Base-by-base conservation (phyloP, 768 basidiomycete genomes). In the Rossbeevera mucosa region DNA sequence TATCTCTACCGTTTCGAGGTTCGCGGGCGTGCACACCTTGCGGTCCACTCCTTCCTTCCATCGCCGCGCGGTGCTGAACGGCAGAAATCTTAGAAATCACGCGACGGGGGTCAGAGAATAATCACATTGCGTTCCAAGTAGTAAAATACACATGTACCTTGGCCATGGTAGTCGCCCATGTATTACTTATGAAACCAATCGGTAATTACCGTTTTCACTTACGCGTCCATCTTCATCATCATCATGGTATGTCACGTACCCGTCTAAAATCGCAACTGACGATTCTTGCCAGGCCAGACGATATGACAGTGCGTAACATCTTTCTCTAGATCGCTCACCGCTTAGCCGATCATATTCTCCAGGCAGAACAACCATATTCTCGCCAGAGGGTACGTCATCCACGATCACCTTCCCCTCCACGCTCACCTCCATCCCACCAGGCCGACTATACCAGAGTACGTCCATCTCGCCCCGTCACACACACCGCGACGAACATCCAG, bases 361-460 rank as follows among this genome's bases (percentile, higher is more conserved):
- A 91, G 86, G 86, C 74, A 86, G 93, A 62, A 99, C 94, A 60
- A 98, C 95, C 55, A 98, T 96, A 75, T 98, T 98, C 83, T 97
- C 94, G 48, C 95, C 95, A 29, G 95, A 99, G 74, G 95, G 95
- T 87, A 68, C 54, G 76, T 65, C 33, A 36, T 36, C 44, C 21
- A 26, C 30, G 9, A 24, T 56, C 25, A 30, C 53, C 33, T n/a
- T 31, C 43, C 7, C 53, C 20, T 55, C 45, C 48, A 45, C 33
- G 44, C 54, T 61, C 18, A 59, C 29, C 5, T 14, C 12, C 14
- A 26, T 44, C 28, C n/a, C 6, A 53, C n/a, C 58, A 96, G 94
- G 94, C 59, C 92, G 95, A 56, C 75, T 99, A 51, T 98, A 95
- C 72, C 95, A 99, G 78, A 94, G 94, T 94, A 65, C 71, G 86